phyloP scores from a whole-genome alignment of 2,329 filamentous ascomycete species.

The Ramularia collo-cygni region DNA sequence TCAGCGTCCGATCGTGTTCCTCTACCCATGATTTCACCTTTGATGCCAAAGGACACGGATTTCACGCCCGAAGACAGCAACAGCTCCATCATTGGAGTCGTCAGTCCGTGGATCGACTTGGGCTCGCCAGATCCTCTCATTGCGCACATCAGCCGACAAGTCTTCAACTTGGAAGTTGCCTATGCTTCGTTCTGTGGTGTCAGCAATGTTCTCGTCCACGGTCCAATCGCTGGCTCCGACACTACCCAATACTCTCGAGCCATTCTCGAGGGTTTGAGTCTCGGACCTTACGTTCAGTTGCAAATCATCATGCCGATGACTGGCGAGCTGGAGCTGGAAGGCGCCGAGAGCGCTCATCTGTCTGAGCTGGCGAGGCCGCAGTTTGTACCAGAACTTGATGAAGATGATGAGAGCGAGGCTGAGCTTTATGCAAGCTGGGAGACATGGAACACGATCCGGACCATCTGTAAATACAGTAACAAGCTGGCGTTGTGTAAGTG shows the following conservation, averaged over 20 bases:
- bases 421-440: constrained; percentile 78
- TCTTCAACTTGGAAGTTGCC: constrained; percentile 81
- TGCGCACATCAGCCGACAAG: constrained; percentile 79
- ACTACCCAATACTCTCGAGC: constrained; percentile 74
- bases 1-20: constrained; percentile 34
- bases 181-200: constrained; percentile 95
- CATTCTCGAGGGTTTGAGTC: constrained; percentile 68
- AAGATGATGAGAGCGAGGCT: constrained; percentile 16
- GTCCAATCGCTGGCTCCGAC: constrained; percentile 50
- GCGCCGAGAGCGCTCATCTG: constrained; percentile 47
- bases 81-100: constrained; percentile 67
- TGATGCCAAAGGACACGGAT: constrained; percentile 73
- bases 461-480: constrained; percentile 74
- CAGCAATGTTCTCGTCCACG: constrained; percentile 72
- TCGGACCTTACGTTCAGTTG: constrained; percentile 70
- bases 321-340: constrained; percentile 57
- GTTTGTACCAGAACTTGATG: constrained; percentile 14
- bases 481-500: constrained; percentile 76
- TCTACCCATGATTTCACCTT: constrained; percentile 47
- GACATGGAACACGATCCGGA: constrained; percentile 82
- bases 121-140: constrained; percentile 76
- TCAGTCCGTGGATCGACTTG: constrained; percentile 90
- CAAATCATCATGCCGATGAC: constrained; percentile 81
- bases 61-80: constrained; percentile 62
- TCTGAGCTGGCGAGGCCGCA: constrained; percentile 40